These are phyloP conservation scores for Starmerella potacharoeniae DNA, from an alignment of 805 yeast genomes.

Conservation along the genomic window DNA sequence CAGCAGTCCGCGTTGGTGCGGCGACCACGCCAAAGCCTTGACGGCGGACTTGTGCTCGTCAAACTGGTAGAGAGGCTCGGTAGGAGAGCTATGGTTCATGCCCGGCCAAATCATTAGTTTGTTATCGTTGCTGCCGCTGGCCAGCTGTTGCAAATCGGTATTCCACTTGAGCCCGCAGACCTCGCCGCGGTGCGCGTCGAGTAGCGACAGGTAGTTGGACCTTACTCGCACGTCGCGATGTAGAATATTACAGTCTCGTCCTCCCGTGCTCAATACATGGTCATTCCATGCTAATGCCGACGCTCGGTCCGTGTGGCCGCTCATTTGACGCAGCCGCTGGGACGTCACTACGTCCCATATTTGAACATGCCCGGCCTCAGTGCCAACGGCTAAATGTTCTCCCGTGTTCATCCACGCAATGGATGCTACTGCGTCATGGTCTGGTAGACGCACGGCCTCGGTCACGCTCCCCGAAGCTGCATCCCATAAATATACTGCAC, in stretches of 20 bases:
- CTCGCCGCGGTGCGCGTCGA: constrained; percentile 78
- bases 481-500: constrained; percentile 83
- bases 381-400: constrained; percentile 88
- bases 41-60: constrained; percentile 89
- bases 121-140: constrained; percentile 94
- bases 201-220: constrained; percentile 61
- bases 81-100: constrained; percentile 26
- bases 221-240: constrained; percentile 88
- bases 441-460: constrained; percentile 62
- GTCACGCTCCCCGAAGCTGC: constrained; percentile 75
- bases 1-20: constrained; percentile 84
- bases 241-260: constrained; percentile 70
- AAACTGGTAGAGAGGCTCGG: constrained; percentile 58
- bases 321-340: constrained; percentile 78
- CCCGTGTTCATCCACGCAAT: constrained; percentile 91
- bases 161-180: constrained; percentile 97
- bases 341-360: constrained; percentile 85
- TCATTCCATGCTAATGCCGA: constrained; percentile 90
- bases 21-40: constrained; percentile 95
- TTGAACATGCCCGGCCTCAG: constrained; percentile 74
- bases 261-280: constrained; percentile 77
- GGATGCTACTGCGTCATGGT: constrained; percentile 64
- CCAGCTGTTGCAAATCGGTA: constrained; percentile 76
- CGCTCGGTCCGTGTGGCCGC: constrained; percentile 79
- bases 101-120: constrained; percentile 83